Base-by-base conservation (phyloP, 148 eudicot species). In the Chenopodium album region DNA sequence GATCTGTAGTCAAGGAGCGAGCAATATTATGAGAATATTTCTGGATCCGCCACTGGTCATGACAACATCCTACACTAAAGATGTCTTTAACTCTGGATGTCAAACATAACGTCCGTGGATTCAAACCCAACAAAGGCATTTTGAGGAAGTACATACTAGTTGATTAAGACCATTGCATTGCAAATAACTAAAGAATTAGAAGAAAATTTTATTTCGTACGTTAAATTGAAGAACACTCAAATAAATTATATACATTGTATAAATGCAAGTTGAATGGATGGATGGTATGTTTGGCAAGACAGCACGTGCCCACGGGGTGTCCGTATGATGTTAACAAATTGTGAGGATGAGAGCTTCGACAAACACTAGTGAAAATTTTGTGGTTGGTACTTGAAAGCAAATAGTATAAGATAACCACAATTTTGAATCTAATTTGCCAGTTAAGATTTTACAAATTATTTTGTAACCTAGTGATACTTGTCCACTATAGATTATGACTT, bases 61-160 rank as follows among this genome's bases (percentile, higher is more conserved):
- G 32, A 66, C 20, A 59, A 9, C 77, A 60, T 56, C 72, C 74
- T 76, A 69, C 67, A 11, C 34, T 32, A 71, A 62, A n/a, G 32
- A 47, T 50, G 70, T 44, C 63, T 1, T 80, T 79, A 17, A 66
- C 78, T 84, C 41, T 80, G 19, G 84, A 80, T 23, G 56, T 81
- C 52, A 76, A 65, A 66, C 75, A 84, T 54, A 80, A 54, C 7
- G 72, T 76, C 47, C 77, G 77, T 31, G 83, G 70, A 80, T 65
- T 75, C 80, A 84, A 80, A 31, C 76, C 73, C 64, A 75, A 17
- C 60, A 66, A 29, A 5, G 32, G 52, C n/a, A 22, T 74, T 74
- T 3, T 8, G 4, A 19, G 34, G 31, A 37, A 63, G 64, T 54
- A 46, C 44, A 9, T 16, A 34, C 44, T 37, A 37, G 44, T 37